A percentile compares a stretch with the other conserved stretches of the same genome.
These are phyloP conservation scores for Marchantia paleacea DNA, from an alignment of 225 moss, liverwort and hornwort genomes.

Conservation along the genomic window DNA sequence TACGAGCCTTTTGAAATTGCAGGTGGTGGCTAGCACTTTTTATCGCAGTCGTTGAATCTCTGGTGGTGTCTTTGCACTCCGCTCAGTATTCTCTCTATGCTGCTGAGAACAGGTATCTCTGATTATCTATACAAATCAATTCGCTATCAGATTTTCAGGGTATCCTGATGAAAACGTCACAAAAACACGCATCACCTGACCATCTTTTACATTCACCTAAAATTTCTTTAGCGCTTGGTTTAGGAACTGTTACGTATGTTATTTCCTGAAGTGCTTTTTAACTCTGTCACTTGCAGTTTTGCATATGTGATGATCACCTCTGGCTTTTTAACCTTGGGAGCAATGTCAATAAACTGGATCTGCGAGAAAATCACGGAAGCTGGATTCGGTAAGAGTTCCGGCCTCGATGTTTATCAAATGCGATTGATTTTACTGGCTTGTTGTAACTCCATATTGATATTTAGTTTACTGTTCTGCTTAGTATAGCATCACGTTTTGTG, in stretches of 20 bases:
- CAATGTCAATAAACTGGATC: conserved; percentile 84
- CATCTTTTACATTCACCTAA: background rate
- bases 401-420: background rate
- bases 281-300: conserved; percentile 40
- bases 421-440: background rate
- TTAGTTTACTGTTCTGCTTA: background rate
- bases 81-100: conserved; percentile 78
- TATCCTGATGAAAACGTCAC: background rate
- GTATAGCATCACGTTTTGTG: too few species aligned
- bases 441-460: background rate
- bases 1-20: conserved; percentile 15
- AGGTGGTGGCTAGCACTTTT: conserved; percentile 96
- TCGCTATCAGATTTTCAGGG: background rate
- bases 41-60: conserved; percentile 80
- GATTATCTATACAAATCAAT: background rate
- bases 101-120: conserved; percentile 61
- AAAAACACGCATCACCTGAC: too few species aligned
- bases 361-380: conserved; percentile 94
- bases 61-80: conserved; percentile 86
- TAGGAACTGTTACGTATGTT: too few species aligned
- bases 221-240: background rate
- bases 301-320: conserved; percentile 73
- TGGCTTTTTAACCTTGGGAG: conserved; percentile 79
- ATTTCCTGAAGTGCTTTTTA: background rate
- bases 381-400: conserved; percentile 73